phyloP scores from a whole-genome alignment of 768 basidiomycete genomes.

The Leucocoprinus leucothites region DNA sequence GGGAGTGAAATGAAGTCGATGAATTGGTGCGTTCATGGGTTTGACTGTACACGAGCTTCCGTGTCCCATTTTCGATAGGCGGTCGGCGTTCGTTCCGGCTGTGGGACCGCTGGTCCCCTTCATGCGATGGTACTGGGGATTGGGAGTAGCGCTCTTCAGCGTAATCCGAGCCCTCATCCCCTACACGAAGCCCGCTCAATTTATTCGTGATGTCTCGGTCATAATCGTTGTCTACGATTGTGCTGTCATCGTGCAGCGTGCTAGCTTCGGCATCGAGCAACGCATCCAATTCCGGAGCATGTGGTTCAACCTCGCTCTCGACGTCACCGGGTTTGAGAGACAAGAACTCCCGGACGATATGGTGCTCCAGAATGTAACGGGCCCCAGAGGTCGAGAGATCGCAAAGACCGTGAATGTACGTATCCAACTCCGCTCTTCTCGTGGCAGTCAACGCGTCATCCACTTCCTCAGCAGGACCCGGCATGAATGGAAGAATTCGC shows the following conservation, averaged over 20 bases:
- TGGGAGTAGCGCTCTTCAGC: constrained; percentile 54
- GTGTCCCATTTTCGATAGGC: constrained; percentile 37
- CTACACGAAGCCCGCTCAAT: constrained; percentile 47
- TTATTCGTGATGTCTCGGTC: constrained; percentile 37
- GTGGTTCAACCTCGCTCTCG: constrained; percentile 62
- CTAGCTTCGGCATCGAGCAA: constrained; percentile 37
- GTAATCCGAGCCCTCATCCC: constrained; percentile 62
- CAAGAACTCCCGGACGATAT: constrained; percentile 80
- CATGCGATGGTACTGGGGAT: constrained; percentile 37
- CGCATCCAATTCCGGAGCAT: constrained; percentile 55
- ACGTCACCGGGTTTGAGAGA: constrained; percentile 84
- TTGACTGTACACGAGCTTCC: constrained; percentile 40
- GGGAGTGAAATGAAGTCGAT: constrained; percentile 38
- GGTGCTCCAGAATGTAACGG: constrained; percentile 78
- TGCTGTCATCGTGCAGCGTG: constrained; percentile 1
- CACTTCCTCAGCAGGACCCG: constrained; percentile 84
- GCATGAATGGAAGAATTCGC: constrained; percentile 95
- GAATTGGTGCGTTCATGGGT: constrained; percentile 53
- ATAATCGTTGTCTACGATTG: constrained; percentile 30
- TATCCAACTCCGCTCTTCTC: constrained; percentile 80
- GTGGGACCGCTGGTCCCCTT: constrained; percentile 39
- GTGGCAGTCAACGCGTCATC: constrained; percentile 81
- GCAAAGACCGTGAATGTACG: constrained; percentile 82
- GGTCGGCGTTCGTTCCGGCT: constrained; percentile 30
- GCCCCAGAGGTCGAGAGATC: constrained; percentile 62